phyloP scores from a whole-genome alignment of 139 green algal genomes.

The Chlorella vulgaris region DNA sequence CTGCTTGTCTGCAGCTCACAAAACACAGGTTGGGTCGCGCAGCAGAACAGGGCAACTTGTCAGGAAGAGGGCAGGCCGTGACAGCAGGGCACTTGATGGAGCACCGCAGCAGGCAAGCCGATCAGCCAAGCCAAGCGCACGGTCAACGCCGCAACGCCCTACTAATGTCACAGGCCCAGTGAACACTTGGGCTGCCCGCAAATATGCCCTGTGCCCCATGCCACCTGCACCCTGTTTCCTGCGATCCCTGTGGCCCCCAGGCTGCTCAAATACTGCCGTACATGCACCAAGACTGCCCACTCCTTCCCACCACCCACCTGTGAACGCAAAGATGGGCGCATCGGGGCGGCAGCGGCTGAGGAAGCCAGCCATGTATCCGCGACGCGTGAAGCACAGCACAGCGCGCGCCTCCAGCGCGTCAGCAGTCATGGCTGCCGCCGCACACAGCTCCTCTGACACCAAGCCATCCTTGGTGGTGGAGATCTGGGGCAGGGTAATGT shows the following conservation, averaged over 20 bases:
- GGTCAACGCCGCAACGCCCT: too few species aligned
- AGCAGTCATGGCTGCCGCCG: constrained; percentile 67
- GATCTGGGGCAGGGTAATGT: constrained; percentile 59
- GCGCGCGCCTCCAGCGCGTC: constrained; percentile 67
- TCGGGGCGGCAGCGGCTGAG: constrained; percentile 79
- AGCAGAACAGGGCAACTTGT: too few species aligned
- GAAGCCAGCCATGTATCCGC: constrained; percentile 79
- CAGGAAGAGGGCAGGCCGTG: not conserved
- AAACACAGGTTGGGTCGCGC: not conserved
- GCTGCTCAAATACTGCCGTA: too few species aligned
- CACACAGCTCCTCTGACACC: constrained; percentile 75
- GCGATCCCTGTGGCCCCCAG: too few species aligned
- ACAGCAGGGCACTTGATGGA: too few species aligned
- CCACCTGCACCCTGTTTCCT: too few species aligned
- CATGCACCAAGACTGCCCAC: not conserved
- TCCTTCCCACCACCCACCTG: constrained; percentile 42
- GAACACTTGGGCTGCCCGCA: too few species aligned
- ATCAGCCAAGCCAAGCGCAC: too few species aligned
- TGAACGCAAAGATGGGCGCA: constrained; percentile 89
- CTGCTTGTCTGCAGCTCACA: constrained; percentile 50
- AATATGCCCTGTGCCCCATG: too few species aligned
- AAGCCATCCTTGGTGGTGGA: constrained; percentile 46
- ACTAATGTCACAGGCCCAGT: too few species aligned
- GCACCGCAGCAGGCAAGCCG: too few species aligned
- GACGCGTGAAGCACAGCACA: constrained; percentile 84